phyloP scores from a whole-genome alignment of 192 early-diverging fungal species.

The Oehlia diaphana region DNA sequence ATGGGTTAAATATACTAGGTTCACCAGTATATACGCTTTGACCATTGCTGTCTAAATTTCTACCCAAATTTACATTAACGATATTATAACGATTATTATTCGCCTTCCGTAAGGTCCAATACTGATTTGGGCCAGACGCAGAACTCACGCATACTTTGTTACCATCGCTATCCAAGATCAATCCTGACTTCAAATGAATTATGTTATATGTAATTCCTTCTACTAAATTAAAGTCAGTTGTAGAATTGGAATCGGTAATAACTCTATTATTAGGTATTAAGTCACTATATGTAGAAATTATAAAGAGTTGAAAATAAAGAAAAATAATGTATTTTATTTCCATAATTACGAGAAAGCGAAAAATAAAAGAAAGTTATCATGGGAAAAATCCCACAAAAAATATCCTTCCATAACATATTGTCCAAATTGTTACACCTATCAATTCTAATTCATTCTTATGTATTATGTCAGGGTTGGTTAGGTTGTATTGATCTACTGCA shows the following conservation, averaged over 20 bases:
- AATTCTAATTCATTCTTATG: too few species aligned
- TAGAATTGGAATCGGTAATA: neutral
- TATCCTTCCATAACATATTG: too few species aligned
- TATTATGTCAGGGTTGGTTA: too few species aligned
- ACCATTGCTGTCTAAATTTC: neutral
- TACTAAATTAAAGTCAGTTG: neutral
- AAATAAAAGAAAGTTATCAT: too few species aligned
- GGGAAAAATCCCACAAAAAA: too few species aligned
- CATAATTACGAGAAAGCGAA: too few species aligned
- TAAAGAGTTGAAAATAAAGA: too few species aligned
- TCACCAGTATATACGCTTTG: neutral
- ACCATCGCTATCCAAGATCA: neutral
- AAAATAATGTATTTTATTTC: too few species aligned
- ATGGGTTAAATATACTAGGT: neutral
- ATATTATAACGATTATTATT: neutral
- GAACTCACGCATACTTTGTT: neutral
- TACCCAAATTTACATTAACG: neutral
- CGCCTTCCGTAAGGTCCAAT: neutral
- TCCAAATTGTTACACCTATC: too few species aligned
- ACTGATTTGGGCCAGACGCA: neutral
- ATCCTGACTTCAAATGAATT: neutral
- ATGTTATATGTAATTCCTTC: neutral
- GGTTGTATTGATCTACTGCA: too few species aligned
- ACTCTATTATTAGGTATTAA: neutral
- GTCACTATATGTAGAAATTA: too few species aligned